Conservation (phyloP, 306 rosid genomes). For the Cucumis hystrix region DNA sequence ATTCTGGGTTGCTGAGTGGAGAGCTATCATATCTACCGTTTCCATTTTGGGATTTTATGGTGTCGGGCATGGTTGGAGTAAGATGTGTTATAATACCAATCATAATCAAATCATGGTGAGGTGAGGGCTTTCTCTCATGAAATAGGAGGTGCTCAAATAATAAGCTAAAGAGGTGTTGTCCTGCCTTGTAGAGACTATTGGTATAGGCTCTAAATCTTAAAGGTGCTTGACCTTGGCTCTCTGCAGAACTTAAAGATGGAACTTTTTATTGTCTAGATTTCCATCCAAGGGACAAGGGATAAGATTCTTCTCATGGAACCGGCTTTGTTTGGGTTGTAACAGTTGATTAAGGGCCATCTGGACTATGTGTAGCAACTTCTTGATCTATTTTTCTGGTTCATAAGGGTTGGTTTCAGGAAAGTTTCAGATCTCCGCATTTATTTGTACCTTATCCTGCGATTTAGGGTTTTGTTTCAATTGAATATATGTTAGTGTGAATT, state of each 20-base stretch:
- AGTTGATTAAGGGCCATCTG: neutral
- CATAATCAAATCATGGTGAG: conserved; percentile 1
- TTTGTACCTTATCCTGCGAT: conserved; percentile 8
- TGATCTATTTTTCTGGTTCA: conserved; percentile 5
- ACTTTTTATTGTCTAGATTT: neutral
- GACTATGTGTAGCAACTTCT: neutral
- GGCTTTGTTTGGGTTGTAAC: neutral
- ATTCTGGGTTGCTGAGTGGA: conserved; percentile 23
- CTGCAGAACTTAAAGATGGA: neutral
- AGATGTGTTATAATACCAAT: conserved; percentile 5
- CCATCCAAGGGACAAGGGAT: neutral
- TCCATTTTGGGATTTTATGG: conserved; percentile 14
- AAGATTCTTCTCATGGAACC: neutral
- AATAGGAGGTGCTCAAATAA: conserved; percentile 1
- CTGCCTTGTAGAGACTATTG: neutral
- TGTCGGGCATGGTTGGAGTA: conserved; percentile 12
- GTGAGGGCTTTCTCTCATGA: conserved; percentile 1
- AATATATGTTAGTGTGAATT: conserved; percentile 1
- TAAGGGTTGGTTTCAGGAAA: conserved; percentile 4
- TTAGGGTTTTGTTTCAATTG: conserved; percentile 5
- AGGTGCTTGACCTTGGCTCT: neutral
- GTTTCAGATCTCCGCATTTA: conserved; percentile 12
- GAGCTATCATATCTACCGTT: conserved; percentile 17
- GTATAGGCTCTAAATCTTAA: neutral
- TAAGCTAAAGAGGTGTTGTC: neutral